phyloP scores from a whole-genome alignment of 2,329 filamentous ascomycete genomes.

The Dactylonectria macrodidyma region DNA sequence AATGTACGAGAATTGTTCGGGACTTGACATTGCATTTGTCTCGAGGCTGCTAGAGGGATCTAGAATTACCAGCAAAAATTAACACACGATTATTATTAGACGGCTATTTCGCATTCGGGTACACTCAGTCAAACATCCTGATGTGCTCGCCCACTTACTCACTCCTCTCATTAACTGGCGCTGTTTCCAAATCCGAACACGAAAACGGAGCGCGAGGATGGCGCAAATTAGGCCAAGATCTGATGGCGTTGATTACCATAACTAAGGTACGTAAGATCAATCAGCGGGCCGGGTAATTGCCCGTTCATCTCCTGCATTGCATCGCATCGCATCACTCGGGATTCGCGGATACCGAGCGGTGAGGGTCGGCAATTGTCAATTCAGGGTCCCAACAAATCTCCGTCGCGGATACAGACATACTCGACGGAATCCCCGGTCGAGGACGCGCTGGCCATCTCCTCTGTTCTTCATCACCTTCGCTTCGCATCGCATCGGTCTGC shows the following conservation, averaged over 20 bases:
- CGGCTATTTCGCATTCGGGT: background rate
- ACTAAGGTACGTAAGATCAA: background rate
- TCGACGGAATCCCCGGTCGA: constrained; percentile 34
- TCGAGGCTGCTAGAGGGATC: constrained; percentile 15
- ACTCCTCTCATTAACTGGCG: background rate
- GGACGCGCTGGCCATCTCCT: background rate
- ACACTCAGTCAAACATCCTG: too few species aligned
- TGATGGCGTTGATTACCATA: background rate
- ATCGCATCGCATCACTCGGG: constrained; percentile 44
- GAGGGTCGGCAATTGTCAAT: constrained; percentile 41
- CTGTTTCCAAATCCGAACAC: constrained; percentile 38
- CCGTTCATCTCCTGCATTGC: constrained; percentile 24
- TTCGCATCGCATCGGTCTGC: constrained; percentile 13
- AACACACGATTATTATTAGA: constrained; percentile 1
- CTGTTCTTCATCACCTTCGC: background rate
- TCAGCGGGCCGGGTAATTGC: constrained; percentile 29
- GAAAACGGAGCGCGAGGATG: constrained; percentile 37
- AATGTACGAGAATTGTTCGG: constrained; percentile 20
- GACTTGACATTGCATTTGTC: constrained; percentile 25
- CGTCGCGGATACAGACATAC: constrained; percentile 18
- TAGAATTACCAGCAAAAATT: background rate
- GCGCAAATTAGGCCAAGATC: constrained; percentile 22
- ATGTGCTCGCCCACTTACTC: too few species aligned
- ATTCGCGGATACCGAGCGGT: constrained; percentile 48
- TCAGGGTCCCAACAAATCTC: constrained; percentile 27